These are phyloP conservation scores for Stephania japonica DNA, from an alignment of 164 flowering plant genomes.

Conservation along the genomic window DNA sequence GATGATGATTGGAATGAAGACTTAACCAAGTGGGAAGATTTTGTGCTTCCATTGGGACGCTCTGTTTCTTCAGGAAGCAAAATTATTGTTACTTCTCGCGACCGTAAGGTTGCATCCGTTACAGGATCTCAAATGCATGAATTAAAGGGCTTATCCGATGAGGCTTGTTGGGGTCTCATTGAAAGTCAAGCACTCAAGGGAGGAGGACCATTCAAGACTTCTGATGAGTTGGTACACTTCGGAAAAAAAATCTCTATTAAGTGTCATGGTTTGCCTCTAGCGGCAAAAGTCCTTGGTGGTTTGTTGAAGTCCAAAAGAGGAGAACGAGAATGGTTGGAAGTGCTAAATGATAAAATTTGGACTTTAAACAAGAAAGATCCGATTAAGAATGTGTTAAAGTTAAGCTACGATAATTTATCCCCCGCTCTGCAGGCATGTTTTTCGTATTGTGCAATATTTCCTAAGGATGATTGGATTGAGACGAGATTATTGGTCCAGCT, in stretches of 20 bases:
- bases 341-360: neutral
- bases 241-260: neutral
- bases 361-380: neutral
- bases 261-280: neutral
- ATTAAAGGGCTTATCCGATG: neutral
- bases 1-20: conserved; percentile 8
- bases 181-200: neutral
- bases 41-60: neutral
- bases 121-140: neutral
- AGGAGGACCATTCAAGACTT: neutral
- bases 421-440: neutral
- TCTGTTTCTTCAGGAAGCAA: neutral
- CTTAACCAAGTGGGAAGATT: neutral
- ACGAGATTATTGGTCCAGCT: neutral
- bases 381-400: neutral
- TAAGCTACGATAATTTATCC: neutral
- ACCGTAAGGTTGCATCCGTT: neutral
- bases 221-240: neutral
- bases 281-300: neutral
- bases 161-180: neutral
- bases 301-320: neutral
- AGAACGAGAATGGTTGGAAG: neutral
- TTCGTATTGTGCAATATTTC: neutral
- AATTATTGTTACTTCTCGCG: neutral
- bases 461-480: neutral